A percentile compares a stretch with the other conserved stretches of the same genome.
phyloP scores from a whole-genome alignment of 768 basidiomycete species.

The Arthromyces matolae region DNA sequence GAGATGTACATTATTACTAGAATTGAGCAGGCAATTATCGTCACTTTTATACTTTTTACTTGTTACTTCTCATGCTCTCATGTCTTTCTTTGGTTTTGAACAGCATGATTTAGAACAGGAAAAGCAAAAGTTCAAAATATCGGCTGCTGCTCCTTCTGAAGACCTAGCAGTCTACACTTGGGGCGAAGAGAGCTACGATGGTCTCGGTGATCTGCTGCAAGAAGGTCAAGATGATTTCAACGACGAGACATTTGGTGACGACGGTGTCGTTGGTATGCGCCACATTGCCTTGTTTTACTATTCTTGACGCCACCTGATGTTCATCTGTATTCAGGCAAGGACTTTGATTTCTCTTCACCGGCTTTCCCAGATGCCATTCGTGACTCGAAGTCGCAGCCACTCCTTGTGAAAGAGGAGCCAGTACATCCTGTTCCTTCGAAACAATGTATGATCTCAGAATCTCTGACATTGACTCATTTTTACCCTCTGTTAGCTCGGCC shows the following conservation, averaged over 20 bases:
- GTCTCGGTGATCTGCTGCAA: constrained; percentile 79
- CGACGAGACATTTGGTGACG: constrained; percentile 91
- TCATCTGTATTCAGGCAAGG: constrained; percentile 56
- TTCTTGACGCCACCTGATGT: constrained; percentile 1
- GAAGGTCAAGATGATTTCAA: constrained; percentile 93
- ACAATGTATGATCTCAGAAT: constrained; percentile 25
- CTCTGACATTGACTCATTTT: too few relatives aligned
- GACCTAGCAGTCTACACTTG: constrained; percentile 90
- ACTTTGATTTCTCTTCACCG: constrained; percentile 80
- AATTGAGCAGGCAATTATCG: background rate
- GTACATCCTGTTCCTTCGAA: constrained; percentile 18
- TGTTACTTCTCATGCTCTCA: constrained; percentile 41
- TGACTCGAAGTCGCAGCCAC: too few relatives aligned
- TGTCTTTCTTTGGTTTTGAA: constrained; percentile 86
- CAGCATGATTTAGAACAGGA: constrained; percentile 60
- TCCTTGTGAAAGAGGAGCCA: constrained; percentile 16
- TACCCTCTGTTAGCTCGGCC: constrained; percentile 33
- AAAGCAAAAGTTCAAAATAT: constrained; percentile 51
- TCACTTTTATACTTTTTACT: constrained; percentile 19
- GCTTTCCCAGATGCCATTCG: constrained; percentile 30
- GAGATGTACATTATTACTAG: constrained; percentile 7
- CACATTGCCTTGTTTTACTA: constrained; percentile 3
- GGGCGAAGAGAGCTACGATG: constrained; percentile 89
- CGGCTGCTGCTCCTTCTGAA: constrained; percentile 55
- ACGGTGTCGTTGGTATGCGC: constrained; percentile 66